Conservation (phyloP, 2,329 filamentous ascomycete species). For the Zasmidium cellare region DNA sequence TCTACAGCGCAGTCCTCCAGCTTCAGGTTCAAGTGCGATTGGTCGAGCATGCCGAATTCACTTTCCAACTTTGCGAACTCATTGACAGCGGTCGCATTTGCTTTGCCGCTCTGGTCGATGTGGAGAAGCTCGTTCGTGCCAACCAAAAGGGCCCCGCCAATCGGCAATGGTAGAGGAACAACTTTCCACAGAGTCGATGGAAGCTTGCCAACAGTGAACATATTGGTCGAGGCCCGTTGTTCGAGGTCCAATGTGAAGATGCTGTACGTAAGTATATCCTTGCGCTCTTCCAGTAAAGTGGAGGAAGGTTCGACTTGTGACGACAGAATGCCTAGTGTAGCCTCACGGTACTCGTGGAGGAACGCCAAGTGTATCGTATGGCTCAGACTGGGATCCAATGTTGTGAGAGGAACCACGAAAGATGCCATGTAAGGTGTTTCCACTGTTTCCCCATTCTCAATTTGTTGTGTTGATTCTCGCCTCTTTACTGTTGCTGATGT, state of each 20-base stretch:
- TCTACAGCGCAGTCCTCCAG: conserved; percentile 81
- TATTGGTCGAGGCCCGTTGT: conserved; percentile 87
- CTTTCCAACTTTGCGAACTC: conserved; percentile 81
- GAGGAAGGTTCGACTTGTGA: conserved; percentile 72
- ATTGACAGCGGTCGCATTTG: conserved; percentile 90
- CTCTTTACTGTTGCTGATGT: conserved; percentile 30
- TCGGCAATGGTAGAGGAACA: conserved; percentile 77
- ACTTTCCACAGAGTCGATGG: conserved; percentile 86
- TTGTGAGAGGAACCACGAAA: conserved; percentile 87
- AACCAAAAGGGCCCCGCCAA: conserved; percentile 84
- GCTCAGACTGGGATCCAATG: conserved; percentile 81
- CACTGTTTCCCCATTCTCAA: conserved; percentile 39
- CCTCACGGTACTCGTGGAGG: conserved; percentile 93
- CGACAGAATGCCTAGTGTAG: conserved; percentile 92
- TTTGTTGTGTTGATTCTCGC: conserved; percentile 17
- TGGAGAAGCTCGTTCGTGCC: conserved; percentile 91
- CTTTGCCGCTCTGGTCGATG: conserved; percentile 91
- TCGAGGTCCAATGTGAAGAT: conserved; percentile 95
- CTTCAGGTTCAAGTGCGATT: conserved; percentile 75
- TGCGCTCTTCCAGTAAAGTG: conserved; percentile 71
- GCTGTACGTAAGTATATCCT: conserved; percentile 84
- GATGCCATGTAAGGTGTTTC: conserved; percentile 79
- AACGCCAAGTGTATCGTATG: conserved; percentile 92
- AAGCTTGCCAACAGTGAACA: conserved; percentile 80
- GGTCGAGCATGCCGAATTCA: conserved; percentile 80